Conservation (phyloP, 208 protist species). For the Acanthamoeba healyi region DNA sequence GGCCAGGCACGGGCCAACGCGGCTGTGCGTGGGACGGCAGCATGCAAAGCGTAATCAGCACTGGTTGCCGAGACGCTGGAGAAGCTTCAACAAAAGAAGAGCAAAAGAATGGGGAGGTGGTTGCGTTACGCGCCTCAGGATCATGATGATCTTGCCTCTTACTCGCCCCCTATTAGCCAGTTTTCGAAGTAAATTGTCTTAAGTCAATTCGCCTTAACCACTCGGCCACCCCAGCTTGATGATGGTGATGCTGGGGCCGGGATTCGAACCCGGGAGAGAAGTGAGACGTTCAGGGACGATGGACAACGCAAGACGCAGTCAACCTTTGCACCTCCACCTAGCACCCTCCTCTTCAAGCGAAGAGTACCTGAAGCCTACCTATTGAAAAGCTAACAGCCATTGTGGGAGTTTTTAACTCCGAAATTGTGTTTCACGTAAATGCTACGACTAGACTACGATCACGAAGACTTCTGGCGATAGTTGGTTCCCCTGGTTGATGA, state of each 20-base stretch:
- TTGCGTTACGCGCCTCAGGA: neutral
- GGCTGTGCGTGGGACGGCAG: no score
- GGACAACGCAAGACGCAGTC: neutral
- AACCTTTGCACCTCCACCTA: neutral
- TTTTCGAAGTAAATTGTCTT: slow-evolving; percentile 22
- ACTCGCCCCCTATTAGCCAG: neutral
- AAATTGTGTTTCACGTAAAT: neutral
- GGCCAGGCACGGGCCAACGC: no score
- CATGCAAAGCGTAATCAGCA: no score
- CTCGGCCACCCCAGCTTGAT: neutral
- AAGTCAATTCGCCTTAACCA: slow-evolving; percentile 43
- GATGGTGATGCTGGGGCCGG: neutral
- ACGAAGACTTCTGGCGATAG: no score
- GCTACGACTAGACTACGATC: no score
- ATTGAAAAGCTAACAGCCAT: neutral
- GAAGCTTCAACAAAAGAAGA: no score
- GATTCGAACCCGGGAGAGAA: slow-evolving; percentile 12
- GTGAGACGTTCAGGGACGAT: neutral
- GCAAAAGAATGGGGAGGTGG: neutral
- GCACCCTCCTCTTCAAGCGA: neutral
- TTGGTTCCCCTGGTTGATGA: no score
- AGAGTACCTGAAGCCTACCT: no score
- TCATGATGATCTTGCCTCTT: neutral
- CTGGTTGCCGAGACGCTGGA: no score
- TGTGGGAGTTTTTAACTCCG: neutral